Evolutionary conservation across 2,329 filamentous ascomycete genomes (phyloP).

Genomic region (Colletotrichum siamense): DNA sequence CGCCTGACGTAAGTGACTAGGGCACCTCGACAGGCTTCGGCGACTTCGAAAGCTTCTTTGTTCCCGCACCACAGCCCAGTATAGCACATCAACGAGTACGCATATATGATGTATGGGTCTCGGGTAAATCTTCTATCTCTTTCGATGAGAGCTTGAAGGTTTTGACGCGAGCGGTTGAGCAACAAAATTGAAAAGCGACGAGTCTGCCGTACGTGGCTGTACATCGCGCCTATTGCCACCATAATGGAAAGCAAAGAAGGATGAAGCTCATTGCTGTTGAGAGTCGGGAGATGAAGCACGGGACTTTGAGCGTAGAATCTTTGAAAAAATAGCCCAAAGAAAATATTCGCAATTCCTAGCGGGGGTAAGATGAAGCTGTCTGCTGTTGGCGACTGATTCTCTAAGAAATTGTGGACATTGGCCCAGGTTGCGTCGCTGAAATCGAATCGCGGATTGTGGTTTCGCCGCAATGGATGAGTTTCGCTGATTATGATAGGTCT

Average conservation of each 20-base stretch:
- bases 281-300: neutral
- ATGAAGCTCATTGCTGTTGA: neutral
- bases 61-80: constrained; percentile 9
- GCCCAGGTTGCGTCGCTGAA: neutral
- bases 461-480: neutral
- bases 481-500: neutral
- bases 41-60: constrained; percentile 2
- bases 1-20: neutral
- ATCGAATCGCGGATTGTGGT: neutral
- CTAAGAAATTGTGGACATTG: neutral
- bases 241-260: neutral
- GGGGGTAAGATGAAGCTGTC: neutral
- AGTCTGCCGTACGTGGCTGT: neutral
- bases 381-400: neutral
- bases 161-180: neutral
- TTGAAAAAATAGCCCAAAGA: neutral
- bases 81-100: neutral
- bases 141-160: neutral
- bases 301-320: neutral
- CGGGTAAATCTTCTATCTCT: neutral
- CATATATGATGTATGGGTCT: neutral
- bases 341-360: neutral
- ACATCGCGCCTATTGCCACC: neutral
- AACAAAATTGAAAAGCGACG: neutral
- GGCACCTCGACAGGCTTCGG: neutral